Percentiles rank a stretch among this genome's conserved stretches.
Evolutionary conservation across 305 asterid genomes (phyloP).

Genomic region (Fraxinus latifolia): DNA sequence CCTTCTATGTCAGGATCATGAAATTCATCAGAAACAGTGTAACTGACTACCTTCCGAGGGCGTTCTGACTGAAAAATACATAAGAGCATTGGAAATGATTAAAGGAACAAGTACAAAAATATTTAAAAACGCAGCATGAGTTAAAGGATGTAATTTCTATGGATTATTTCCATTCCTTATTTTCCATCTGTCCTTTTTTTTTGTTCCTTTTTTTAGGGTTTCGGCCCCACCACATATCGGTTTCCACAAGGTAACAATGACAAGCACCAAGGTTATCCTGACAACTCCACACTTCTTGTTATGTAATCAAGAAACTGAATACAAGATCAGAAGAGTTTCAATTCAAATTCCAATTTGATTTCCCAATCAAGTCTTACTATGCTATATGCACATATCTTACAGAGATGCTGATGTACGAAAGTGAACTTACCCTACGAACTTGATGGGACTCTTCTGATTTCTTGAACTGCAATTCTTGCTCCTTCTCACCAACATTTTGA

Average conservation of each 20-base stretch:
- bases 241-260: neutral
- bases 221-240: neutral
- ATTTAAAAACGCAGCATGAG: neutral
- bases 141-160: neutral
- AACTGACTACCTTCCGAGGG: slow-evolving; percentile 52
- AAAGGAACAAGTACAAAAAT: neutral
- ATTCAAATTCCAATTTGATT: neutral
- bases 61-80: slow-evolving; percentile 63
- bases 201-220: neutral
- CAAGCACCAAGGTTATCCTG: neutral
- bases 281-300: neutral
- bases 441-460: slow-evolving; percentile 40
- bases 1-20: slow-evolving; percentile 24
- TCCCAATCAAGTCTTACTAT: neutral
- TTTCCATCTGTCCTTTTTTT: neutral
- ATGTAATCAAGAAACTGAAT: neutral
- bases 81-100: slow-evolving; percentile 10
- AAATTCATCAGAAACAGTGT: slow-evolving; percentile 35
- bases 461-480: slow-evolving; percentile 36
- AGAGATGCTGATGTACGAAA: neutral
- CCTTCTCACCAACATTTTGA: slow-evolving; percentile 32
- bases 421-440: slow-evolving; percentile 66
- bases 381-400: neutral
- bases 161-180: neutral
- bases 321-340: neutral